A percentile compares a stretch with the other conserved stretches of the same genome.
Evolutionary conservation across 108 stramenopile genomes (phyloP).

Genomic region (Fistulifera pelliculosa): DNA sequence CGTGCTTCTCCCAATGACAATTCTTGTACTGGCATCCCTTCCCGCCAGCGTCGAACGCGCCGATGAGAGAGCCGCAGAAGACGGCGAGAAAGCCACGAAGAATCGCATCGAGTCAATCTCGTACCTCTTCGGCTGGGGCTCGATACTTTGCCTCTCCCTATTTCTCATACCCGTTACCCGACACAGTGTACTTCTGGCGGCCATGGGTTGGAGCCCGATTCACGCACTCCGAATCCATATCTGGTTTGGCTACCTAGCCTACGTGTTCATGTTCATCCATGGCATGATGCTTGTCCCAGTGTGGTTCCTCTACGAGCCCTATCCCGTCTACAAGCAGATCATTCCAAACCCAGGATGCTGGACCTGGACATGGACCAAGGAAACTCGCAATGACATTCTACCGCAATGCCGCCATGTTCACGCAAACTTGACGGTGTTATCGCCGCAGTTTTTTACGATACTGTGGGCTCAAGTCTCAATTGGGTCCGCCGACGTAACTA

Average conservation of each 20-base stretch:
- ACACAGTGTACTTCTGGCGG: constrained; percentile 25
- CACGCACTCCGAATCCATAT: constrained; percentile 30
- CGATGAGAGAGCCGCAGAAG: neutral
- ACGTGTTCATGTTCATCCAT: neutral
- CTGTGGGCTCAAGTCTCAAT: constrained; percentile 23
- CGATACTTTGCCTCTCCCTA: neutral
- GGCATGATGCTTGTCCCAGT: constrained; percentile 4
- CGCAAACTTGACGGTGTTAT: neutral
- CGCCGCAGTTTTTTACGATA: constrained; percentile 15
- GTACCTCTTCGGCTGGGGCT: constrained; percentile 9
- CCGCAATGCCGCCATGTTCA: neutral
- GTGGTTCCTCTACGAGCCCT: constrained; percentile 5
- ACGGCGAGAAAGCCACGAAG: neutral
- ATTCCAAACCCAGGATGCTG: constrained; percentile 12
- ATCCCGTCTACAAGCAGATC: constrained; percentile 10
- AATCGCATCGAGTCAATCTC: neutral
- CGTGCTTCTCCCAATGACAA: neutral
- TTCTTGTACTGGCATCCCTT: neutral
- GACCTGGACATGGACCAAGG: no score
- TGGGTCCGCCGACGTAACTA: constrained; percentile 26
- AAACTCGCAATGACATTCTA: neutral
- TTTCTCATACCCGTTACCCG: constrained; percentile 27
- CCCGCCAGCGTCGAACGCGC: neutral
- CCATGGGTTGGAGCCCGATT: constrained; percentile 32
- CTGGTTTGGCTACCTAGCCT: constrained; percentile 32